Evolutionary conservation across 2,329 filamentous ascomycete species (phyloP).

Genomic region (Penicillium sp.): DNA sequence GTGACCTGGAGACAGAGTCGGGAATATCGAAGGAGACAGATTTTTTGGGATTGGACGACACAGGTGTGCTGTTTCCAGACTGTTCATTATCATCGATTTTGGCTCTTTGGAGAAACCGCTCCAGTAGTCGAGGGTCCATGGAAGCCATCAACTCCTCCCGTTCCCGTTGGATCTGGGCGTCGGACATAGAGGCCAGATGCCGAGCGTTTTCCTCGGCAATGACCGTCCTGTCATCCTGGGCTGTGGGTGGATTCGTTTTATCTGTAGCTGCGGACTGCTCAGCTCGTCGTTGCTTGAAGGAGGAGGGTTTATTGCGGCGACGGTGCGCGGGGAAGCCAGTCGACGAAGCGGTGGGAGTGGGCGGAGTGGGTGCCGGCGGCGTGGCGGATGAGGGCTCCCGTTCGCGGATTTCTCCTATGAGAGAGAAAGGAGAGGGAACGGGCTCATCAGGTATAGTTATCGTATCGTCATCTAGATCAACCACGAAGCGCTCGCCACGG

Average conservation of each 20-base stretch:
- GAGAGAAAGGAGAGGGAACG: constrained; percentile 30
- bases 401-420: constrained; percentile 77
- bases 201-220: constrained; percentile 83
- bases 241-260: constrained; percentile 6
- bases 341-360: constrained; percentile 42
- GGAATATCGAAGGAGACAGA: constrained; percentile 31
- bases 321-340: constrained; percentile 88
- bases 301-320: constrained; percentile 68
- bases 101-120: constrained; percentile 71
- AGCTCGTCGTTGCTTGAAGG: constrained; percentile 70
- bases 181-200: constrained; percentile 72
- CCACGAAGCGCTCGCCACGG: constrained; percentile 59
- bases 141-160: constrained; percentile 75
- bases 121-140: constrained; percentile 70
- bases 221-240: constrained; percentile 58
- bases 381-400: constrained; percentile 54
- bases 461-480: constrained; percentile 58
- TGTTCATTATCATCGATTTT: constrained; percentile 64
- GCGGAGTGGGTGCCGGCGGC: constrained; percentile 54
- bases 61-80: not conserved
- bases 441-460: constrained; percentile 18
- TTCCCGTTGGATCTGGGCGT: constrained; percentile 76
- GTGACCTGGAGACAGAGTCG: constrained; percentile 1
- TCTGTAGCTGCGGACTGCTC: constrained; percentile 19
- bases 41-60: constrained; percentile 25